Evolutionary conservation across 148 eudicot genomes (phyloP), one percentile per base, ranked within the genome.

Genomic region (Fallopia convolvulus): DNA sequence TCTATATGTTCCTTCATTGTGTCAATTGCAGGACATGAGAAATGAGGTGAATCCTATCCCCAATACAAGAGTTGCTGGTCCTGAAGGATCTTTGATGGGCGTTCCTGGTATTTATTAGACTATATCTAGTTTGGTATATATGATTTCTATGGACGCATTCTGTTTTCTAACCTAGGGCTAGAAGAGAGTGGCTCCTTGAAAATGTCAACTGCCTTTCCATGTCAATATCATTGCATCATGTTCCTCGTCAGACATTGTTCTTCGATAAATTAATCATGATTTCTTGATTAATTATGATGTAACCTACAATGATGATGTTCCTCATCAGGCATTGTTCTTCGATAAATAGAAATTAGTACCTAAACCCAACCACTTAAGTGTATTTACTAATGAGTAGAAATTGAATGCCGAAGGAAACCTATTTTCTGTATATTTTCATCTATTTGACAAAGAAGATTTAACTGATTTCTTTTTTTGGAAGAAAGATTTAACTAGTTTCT

Each of bases 11-110:
- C 26, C 18, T 20, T 77, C 66, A 48, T 55, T 48, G 44, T 78
- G 21, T 39, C 70, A 53, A 78, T n/a, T 66, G 42, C 83, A 89
- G 96, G 96, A 91, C 50, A 80, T 87, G 30, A 89, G 86, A 80
- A 80, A 85, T 74, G 92, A 89, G 83, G 84, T 87, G 75, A 87
- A 87, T 82, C 82, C 90, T 11, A 84, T 89, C 60, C 79, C 86
- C 58, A 90, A 87, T 75, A 85, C 88, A 46, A 83, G 95, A 87
- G 84, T 83, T 79, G 81, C 83, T 48, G 92, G 90, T 76, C 77
- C 90, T 33, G 91, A 89, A 81, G 95, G 90, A 79, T 91, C 92
- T 49, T 72, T 91, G 81, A 91, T 89, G 84, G 92, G 96, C 3
- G 84, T 87, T 79, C 88, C 89, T 77, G 96, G 96, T 91, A 88